A percentile compares a stretch with the other conserved stretches of the same genome.
Conservation (phyloP, 495 filamentous ascomycete species). For the Penicillium malachiteum region DNA sequence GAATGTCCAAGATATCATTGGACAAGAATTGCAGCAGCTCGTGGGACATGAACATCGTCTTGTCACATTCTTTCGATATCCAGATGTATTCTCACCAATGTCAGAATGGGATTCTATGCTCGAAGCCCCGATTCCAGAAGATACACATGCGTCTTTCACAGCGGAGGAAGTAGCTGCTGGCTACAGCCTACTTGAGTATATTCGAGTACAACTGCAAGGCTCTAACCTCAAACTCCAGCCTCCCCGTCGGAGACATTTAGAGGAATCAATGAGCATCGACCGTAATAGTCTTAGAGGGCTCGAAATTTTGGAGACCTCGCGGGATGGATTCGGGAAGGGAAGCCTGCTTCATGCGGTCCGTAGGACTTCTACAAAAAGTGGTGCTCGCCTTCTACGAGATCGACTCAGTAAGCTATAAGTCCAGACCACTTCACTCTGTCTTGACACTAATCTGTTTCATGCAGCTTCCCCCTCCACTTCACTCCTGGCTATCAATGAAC, state of each 20-base stretch:
- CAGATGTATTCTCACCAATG: conserved; percentile 38
- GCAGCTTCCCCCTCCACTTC: conserved; percentile 80
- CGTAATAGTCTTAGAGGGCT: conserved; percentile 84
- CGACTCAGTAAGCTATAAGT: conserved; percentile 64
- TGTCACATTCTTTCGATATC: conserved; percentile 43
- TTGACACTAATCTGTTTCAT: neutral
- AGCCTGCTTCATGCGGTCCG: conserved; percentile 88
- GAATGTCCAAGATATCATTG: conserved; percentile 48
- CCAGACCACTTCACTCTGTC: too few relatives aligned
- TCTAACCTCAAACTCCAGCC: conserved; percentile 82
- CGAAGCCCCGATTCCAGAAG: conserved; percentile 56
- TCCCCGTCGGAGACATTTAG: conserved; percentile 65
- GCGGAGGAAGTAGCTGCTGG: conserved; percentile 60
- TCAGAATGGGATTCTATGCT: conserved; percentile 74
- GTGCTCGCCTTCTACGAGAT: conserved; percentile 74
- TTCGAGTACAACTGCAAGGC: conserved; percentile 72
- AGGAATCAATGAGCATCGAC: conserved; percentile 87
- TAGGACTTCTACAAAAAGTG: conserved; percentile 85
- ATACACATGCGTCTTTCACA: conserved; percentile 42
- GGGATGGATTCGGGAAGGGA: conserved; percentile 70
- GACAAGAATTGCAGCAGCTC: conserved; percentile 41
- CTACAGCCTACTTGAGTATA: conserved; percentile 75
- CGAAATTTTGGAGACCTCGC: conserved; percentile 81
- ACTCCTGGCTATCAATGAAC: conserved; percentile 69
- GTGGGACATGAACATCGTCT: conserved; percentile 45